A percentile compares a stretch with the other conserved stretches of the same genome.
Conservation (phyloP, 2,329 filamentous ascomycete species). For the Calonectria montana region DNA sequence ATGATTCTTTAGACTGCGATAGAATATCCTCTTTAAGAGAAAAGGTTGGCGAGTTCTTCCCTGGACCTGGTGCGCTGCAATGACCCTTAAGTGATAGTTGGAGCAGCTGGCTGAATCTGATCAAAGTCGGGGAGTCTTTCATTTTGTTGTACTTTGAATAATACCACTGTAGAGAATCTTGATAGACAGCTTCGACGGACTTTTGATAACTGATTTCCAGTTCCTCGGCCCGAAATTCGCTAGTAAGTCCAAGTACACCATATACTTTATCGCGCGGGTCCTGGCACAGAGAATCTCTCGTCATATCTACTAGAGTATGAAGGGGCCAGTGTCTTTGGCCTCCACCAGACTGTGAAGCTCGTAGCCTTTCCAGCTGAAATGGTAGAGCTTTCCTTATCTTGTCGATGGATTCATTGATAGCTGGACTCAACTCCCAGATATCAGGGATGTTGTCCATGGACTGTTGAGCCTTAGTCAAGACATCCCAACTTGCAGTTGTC, state of each 20-base stretch:
- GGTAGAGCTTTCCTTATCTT: background rate
- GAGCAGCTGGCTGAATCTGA: background rate
- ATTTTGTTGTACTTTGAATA: background rate
- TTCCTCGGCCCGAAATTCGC: background rate
- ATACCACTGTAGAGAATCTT: background rate
- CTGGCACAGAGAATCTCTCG: background rate
- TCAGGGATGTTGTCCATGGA: background rate
- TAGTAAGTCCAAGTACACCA: background rate
- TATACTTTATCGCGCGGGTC: background rate
- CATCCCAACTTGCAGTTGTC: background rate
- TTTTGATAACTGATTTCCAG: background rate
- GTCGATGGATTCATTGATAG: background rate
- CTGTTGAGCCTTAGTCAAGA: background rate
- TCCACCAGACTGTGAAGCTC: background rate
- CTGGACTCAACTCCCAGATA: background rate
- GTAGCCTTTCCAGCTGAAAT: background rate
- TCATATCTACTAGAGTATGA: background rate
- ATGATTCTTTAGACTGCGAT: background rate
- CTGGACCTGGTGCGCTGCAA: too few relatives aligned
- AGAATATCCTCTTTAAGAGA: background rate
- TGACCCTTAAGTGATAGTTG: background rate
- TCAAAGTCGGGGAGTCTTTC: background rate
- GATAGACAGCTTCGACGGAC: background rate
- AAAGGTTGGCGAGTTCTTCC: too few relatives aligned
- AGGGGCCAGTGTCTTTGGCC: background rate